Evolutionary conservation across 306 rosid genomes (phyloP).

Genomic region (Cucumis cinereus): DNA sequence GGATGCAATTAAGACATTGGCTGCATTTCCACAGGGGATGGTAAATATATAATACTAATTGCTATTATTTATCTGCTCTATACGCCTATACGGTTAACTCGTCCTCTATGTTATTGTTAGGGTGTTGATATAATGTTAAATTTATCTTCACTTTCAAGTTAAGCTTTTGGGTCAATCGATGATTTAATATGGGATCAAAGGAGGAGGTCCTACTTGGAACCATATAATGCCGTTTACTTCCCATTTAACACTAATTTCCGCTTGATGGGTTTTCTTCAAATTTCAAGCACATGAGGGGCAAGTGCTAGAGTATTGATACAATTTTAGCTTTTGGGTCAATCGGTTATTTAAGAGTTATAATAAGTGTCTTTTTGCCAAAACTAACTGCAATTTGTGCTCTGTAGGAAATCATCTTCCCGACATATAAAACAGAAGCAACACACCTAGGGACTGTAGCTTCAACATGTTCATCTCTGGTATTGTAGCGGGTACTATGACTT

Average conservation of each 20-base stretch:
- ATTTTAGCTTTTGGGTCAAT: too few relatives aligned
- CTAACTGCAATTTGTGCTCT: constrained; percentile 10
- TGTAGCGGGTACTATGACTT: constrained; percentile 3
- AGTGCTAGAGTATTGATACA: too few relatives aligned
- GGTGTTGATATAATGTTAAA: too few relatives aligned
- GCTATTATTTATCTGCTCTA: constrained; percentile 7
- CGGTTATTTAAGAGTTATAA: background rate
- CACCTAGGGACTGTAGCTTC: constrained; percentile 49
- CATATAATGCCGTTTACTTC: too few relatives aligned
- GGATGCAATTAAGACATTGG: constrained; percentile 56
- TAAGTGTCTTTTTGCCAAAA: background rate
- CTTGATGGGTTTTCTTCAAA: too few relatives aligned
- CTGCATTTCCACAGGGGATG: constrained; percentile 59
- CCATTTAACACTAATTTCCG: too few relatives aligned
- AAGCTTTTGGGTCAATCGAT: too few relatives aligned
- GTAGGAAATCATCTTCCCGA: constrained; percentile 67
- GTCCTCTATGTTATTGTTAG: background rate
- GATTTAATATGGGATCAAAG: too few relatives aligned
- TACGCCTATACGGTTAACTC: background rate
- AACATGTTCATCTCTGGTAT: constrained; percentile 75
- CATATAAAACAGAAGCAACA: constrained; percentile 39
- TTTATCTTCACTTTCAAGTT: too few relatives aligned
- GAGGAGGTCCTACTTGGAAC: too few relatives aligned
- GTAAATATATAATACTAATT: constrained; percentile 23
- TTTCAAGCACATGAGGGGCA: too few relatives aligned